Percentiles rank a stretch among this genome's conserved stretches.
phyloP scores from a whole-genome alignment of 495 filamentous ascomycete species.

The Mycothermus thermophilus region DNA sequence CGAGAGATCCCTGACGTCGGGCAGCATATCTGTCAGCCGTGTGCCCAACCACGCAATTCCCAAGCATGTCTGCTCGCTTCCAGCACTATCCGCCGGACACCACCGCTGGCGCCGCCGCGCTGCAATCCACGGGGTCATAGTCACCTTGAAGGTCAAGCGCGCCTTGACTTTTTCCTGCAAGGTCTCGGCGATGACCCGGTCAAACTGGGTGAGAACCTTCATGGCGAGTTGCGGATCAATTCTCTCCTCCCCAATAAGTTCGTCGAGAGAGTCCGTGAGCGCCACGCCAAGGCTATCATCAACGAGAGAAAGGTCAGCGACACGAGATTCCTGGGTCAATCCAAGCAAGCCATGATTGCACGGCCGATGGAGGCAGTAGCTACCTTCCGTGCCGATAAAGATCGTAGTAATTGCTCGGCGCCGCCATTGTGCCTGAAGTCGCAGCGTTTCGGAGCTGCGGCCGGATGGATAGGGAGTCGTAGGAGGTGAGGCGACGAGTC shows the following conservation, averaged over 20 bases:
- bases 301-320: too few relatives aligned
- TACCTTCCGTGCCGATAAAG: conserved; percentile 96
- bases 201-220: conserved; percentile 91
- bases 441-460: too few relatives aligned
- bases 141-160: conserved; percentile 89
- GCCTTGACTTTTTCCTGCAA: conserved; percentile 83
- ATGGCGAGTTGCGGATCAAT: conserved; percentile 97
- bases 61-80: too few relatives aligned
- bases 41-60: neutral
- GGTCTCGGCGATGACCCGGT: conserved; percentile 75
- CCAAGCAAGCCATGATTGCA: too few relatives aligned
- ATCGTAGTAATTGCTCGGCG: conserved; percentile 63
- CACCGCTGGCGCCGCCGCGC: too few relatives aligned
- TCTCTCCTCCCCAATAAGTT: conserved; percentile 77
- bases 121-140: too few relatives aligned
- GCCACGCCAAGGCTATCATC: conserved; percentile 84
- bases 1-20: conserved; percentile 66
- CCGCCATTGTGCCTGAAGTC: conserved; percentile 19
- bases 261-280: conserved; percentile 91
- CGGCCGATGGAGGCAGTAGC: too few relatives aligned
- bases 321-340: too few relatives aligned
- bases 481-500: too few relatives aligned
- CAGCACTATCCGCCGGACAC: too few relatives aligned
- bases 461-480: too few relatives aligned
- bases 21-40: neutral